A percentile compares a stretch with the other conserved stretches of the same genome.
These are phyloP conservation scores for Cladosporium sp. DNA, from an alignment of 2,329 filamentous ascomycete species.

Conservation along the genomic window DNA sequence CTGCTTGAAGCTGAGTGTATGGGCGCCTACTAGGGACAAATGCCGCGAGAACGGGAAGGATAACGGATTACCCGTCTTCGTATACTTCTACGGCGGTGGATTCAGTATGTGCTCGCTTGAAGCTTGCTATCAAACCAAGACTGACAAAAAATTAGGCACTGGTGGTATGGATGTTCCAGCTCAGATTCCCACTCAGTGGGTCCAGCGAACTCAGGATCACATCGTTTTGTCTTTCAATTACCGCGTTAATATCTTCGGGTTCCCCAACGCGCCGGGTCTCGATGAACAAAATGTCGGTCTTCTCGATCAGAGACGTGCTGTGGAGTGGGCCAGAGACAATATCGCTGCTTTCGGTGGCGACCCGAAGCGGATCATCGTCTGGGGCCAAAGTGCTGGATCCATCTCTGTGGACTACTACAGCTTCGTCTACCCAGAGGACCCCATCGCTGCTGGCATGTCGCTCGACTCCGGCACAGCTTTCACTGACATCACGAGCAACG, in stretches of 20 bases:
- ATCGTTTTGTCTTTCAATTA: slow-evolving; percentile 63
- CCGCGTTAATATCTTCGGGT: slow-evolving; percentile 47
- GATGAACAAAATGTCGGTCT: slow-evolving; percentile 60
- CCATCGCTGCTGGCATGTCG: slow-evolving; percentile 52
- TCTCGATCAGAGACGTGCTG: slow-evolving; percentile 60
- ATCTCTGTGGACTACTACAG: slow-evolving; percentile 52
- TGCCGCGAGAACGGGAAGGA: neutral
- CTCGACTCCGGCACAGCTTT: slow-evolving; percentile 44
- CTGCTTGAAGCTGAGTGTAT: slow-evolving; percentile 51
- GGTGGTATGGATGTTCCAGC: slow-evolving; percentile 54
- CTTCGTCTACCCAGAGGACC: slow-evolving; percentile 52
- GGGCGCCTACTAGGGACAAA: slow-evolving; percentile 41
- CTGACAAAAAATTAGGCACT: slow-evolving; percentile 49
- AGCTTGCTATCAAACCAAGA: too few species aligned
- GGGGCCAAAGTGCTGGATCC: slow-evolving; percentile 60
- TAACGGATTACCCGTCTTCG: slow-evolving; percentile 45
- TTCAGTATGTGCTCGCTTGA: slow-evolving; percentile 32
- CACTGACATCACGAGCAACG: slow-evolving; percentile 39
- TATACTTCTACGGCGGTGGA: slow-evolving; percentile 54
- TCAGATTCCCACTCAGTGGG: slow-evolving; percentile 65
- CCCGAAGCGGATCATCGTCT: slow-evolving; percentile 41
- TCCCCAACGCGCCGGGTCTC: slow-evolving; percentile 10
- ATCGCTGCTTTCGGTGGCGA: slow-evolving; percentile 61
- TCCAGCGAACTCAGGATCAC: slow-evolving; percentile 44
- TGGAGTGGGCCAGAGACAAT: slow-evolving; percentile 63